These are phyloP conservation scores for Eucalyptus brandiana DNA, from an alignment of 345 rosid species.

Conservation along the genomic window DNA sequence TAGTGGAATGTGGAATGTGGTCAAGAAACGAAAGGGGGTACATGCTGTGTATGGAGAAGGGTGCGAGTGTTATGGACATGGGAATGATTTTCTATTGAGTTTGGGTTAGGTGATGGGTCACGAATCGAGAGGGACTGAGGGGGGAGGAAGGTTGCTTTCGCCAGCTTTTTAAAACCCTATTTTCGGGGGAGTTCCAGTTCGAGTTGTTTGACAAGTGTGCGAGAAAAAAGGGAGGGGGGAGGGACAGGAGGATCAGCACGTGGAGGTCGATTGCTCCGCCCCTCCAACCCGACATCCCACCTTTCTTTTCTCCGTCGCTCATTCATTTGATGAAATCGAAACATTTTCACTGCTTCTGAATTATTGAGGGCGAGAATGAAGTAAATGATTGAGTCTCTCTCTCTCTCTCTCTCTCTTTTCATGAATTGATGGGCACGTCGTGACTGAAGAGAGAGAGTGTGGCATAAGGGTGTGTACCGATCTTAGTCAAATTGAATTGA, in stretches of 20 bases:
- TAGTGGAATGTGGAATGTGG: neutral
- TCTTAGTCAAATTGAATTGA: neutral
- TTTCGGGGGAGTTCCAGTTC: neutral
- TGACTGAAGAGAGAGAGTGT: too few species aligned
- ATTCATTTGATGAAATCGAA: neutral
- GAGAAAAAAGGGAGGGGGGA: neutral
- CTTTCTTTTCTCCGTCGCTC: neutral
- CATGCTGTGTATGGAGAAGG: neutral
- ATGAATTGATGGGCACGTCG: neutral
- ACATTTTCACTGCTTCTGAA: neutral
- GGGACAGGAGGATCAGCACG: neutral
- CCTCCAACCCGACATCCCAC: neutral
- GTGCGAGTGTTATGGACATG: accelerated
- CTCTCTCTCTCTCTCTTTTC: neutral
- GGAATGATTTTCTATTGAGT: neutral
- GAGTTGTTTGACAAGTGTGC: neutral
- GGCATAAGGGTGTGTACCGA: neutral
- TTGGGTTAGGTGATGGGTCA: neutral
- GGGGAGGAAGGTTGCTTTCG: neutral
- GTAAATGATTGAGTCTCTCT: neutral
- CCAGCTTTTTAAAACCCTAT: neutral
- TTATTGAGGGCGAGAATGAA: neutral
- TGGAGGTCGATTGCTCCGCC: neutral
- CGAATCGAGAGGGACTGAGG: neutral
- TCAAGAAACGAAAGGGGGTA: neutral